A percentile compares a stretch with the other conserved stretches of the same genome.
Conservation (phyloP, 345 rosid species). For the Populus nigra region DNA sequence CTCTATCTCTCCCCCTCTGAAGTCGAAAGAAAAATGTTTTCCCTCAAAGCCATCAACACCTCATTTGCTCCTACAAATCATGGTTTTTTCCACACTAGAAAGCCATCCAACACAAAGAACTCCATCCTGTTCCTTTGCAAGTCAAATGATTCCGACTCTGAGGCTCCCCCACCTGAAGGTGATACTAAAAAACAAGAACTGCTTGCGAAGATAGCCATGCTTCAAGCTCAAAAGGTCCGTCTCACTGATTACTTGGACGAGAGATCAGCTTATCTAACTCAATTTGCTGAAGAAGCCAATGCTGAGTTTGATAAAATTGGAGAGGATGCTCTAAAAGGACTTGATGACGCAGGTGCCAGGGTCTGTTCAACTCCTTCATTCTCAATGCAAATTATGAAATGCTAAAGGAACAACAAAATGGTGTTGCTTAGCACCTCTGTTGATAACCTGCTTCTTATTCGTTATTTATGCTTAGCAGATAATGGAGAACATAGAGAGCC, state of each 20-base stretch:
- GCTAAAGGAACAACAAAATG: not conserved
- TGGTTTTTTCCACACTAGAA: constrained; percentile 28
- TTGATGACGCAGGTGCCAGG: constrained; percentile 83
- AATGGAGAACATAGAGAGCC: constrained; percentile 73
- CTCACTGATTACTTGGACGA: constrained; percentile 81
- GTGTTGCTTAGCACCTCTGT: constrained; percentile 8
- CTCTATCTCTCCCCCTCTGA: not conserved
- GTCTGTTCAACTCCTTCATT: constrained; percentile 37
- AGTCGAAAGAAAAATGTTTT: constrained; percentile 30
- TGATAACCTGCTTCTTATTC: constrained; percentile 20
- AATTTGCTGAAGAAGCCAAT: constrained; percentile 81
- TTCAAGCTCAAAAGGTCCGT: constrained; percentile 81
- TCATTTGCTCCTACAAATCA: constrained; percentile 30
- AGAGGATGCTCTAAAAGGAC: constrained; percentile 84
- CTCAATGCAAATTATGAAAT: not conserved
- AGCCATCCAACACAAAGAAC: constrained; percentile 15
- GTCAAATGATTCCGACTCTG: constrained; percentile 42
- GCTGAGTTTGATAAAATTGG: constrained; percentile 81
- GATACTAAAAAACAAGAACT: constrained; percentile 72
- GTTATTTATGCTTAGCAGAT: constrained; percentile 45
- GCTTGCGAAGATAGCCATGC: constrained; percentile 80
- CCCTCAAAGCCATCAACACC: constrained; percentile 36
- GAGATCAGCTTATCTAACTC: constrained; percentile 65
- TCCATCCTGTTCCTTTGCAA: constrained; percentile 42
- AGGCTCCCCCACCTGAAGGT: constrained; percentile 50